Base-by-base conservation (phyloP, 208 protist species). In the Trypanosoma cruzi region DNA sequence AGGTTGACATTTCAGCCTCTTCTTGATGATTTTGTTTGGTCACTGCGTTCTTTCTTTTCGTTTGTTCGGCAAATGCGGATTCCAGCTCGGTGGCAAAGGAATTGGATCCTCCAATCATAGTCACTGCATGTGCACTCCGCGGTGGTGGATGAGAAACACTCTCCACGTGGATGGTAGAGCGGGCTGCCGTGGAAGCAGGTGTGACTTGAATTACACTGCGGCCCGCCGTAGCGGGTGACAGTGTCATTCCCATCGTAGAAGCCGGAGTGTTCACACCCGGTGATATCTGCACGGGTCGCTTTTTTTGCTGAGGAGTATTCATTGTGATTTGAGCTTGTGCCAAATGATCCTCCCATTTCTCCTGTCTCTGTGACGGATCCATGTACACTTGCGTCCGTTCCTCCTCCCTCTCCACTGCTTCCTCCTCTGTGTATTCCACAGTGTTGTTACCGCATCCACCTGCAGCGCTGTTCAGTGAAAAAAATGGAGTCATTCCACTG, bases 401-500 rank as follows among this genome's bases (percentile, higher is more conserved):
- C 20, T 48, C 16, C 16, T 36, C 16, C 32, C 32, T 34, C 11
- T 48, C 26, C 18, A 22, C 62, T 24, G 2, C 18, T 5, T 20
- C 52, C 6, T n/a, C 22, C 3, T 22, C 42, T n/a, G 18, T 54
- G 5, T 20, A 53, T n/a, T 53, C n/a, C 11, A 5, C 34, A 34
- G 20, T 58, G 48, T 57, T 40, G 28, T 54, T 32, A 10, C 5
- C 36, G 20, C 26, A n/a, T 10, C 31, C 26, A 1, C 54, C 49
- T n/a, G 72, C 54, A n/a, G 65, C 64, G 11, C 83, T 67, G 18
- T 65, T 77, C 22, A 60, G 8, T 34, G 50, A 58, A 64, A 66
- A 60, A 48, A 90, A 89, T 13, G 89, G 82, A 0, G 64, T 79
- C 86, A 92, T 87, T 40, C 69, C 76, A 10, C 70, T 65, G 34